phyloP scores from a whole-genome alignment of 208 protist genomes.

The Angomonas desouzai region DNA sequence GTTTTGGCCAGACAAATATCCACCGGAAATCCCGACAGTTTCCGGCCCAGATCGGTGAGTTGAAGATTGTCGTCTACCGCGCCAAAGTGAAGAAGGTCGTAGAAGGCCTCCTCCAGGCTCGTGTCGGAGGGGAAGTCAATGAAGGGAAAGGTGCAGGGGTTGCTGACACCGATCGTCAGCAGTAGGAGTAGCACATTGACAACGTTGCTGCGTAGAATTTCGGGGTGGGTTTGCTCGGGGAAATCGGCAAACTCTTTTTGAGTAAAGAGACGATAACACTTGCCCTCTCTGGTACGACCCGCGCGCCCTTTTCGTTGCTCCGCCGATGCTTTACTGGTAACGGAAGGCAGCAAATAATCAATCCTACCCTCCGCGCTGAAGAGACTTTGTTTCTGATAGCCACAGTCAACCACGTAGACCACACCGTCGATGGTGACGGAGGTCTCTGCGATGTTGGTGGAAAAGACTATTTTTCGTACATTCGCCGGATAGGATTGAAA shows the following conservation, averaged over 20 bases:
- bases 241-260: conserved; percentile 71
- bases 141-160: conserved; percentile 96
- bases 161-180: conserved; percentile 95
- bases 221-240: conserved; percentile 84
- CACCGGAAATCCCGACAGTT: conserved; percentile 71
- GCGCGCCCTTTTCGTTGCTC: conserved; percentile 99
- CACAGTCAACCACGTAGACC: conserved; percentile 99
- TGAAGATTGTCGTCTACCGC: conserved; percentile 95
- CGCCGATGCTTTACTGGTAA: conserved; percentile 98
- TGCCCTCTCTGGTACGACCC: conserved; percentile 97
- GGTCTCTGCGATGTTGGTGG: conserved; percentile 99
- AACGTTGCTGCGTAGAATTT: conserved; percentile 97
- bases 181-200: conserved; percentile 94
- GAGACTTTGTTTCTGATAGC: conserved; percentile 98
- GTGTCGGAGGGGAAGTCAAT: conserved; percentile 97
- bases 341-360: conserved; percentile 96
- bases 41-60: conserved; percentile 63
- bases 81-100: conserved; percentile 97
- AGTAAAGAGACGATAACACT: conserved; percentile 97
- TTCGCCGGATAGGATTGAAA: conserved; percentile 38
- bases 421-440: conserved; percentile 99
- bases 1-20: conserved; percentile 94
- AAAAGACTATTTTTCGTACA: conserved; percentile 93
- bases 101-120: conserved; percentile 94
- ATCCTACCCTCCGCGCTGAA: conserved; percentile 95